A percentile compares a stretch with the other conserved stretches of the same genome.
Conservation (phyloP, 1,139 yeast genomes). For the Hanseniaspora uvarum region DNA sequence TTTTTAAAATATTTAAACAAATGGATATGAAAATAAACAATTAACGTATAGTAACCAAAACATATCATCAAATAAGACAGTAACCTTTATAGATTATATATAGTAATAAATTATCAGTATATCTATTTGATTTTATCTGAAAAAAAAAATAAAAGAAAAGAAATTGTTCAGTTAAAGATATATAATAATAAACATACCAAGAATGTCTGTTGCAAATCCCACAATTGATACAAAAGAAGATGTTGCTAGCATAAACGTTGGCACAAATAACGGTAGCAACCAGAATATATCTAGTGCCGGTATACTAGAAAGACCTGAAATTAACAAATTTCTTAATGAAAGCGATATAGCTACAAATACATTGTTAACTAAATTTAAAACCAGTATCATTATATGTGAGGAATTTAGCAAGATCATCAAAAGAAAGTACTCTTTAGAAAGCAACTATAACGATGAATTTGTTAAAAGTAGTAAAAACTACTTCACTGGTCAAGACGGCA, state of each 20-base stretch:
- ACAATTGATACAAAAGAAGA: neutral
- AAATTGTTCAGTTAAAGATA: neutral
- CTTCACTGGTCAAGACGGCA: constrained; percentile 21
- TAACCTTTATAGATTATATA: too few relatives aligned
- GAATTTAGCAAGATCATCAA: constrained; percentile 72
- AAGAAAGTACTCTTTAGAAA: constrained; percentile 69
- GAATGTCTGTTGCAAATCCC: constrained; percentile 16
- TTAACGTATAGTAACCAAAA: neutral
- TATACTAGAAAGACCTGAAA: constrained; percentile 40
- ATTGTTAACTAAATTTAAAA: constrained; percentile 62
- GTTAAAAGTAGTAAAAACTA: constrained; percentile 50
- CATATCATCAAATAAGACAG: neutral
- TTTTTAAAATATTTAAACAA: neutral
- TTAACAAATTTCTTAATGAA: constrained; percentile 38
- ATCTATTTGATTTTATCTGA: too few relatives aligned
- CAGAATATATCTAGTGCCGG: constrained; percentile 1
- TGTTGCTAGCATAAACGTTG: neutral
- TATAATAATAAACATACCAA: neutral
- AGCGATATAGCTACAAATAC: constrained; percentile 58
- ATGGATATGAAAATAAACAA: neutral
- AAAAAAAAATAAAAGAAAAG: neutral
- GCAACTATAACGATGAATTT: constrained; percentile 64
- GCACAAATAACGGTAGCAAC: neutral
- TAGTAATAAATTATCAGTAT: too few relatives aligned
- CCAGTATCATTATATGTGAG: constrained; percentile 68